These are phyloP conservation scores for Symbiotaphrina buchneri DNA, from an alignment of 495 filamentous ascomycete genomes.

Conservation along the genomic window DNA sequence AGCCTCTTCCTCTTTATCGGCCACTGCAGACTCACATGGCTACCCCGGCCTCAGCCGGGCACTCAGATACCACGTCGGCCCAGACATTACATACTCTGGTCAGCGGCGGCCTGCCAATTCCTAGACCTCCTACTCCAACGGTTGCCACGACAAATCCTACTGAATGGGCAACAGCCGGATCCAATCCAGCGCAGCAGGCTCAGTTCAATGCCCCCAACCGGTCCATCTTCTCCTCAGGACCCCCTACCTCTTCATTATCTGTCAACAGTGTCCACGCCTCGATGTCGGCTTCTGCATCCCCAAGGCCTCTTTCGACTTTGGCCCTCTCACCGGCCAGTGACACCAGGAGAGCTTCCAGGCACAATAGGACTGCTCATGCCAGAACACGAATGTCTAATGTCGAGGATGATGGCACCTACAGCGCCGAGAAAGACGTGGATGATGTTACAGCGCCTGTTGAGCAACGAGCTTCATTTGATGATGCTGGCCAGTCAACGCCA, in stretches of 20 bases:
- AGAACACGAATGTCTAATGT: neutral
- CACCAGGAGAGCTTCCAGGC: slow-evolving; percentile 15
- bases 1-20: too few species aligned
- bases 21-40: too few species aligned
- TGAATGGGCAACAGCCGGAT: slow-evolving; percentile 1
- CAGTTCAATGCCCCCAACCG: slow-evolving; percentile 14
- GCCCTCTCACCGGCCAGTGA: slow-evolving; percentile 5
- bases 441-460: slow-evolving; percentile 15
- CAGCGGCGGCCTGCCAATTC: too few species aligned
- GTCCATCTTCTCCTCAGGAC: slow-evolving; percentile 17
- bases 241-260: slow-evolving; percentile 14
- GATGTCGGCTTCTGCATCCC: slow-evolving; percentile 11
- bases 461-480: slow-evolving; percentile 1
- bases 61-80: too few species aligned
- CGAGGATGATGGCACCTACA: slow-evolving; percentile 4
- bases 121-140: too few species aligned
- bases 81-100: too few species aligned
- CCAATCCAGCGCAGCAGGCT: slow-evolving; percentile 6
- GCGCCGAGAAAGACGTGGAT: slow-evolving; percentile 19
- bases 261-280: slow-evolving; percentile 14
- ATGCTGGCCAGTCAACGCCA: slow-evolving; percentile 2
- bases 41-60: too few species aligned
- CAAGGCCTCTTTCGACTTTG: slow-evolving; percentile 11
- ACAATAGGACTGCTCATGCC: slow-evolving; percentile 1
- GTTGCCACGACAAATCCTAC: slow-evolving; percentile 3